Evolutionary conservation across 1,284 basidiomycete genomes (phyloP), one percentile per base, ranked within the genome.

Genomic region (Boletus sp.): DNA sequence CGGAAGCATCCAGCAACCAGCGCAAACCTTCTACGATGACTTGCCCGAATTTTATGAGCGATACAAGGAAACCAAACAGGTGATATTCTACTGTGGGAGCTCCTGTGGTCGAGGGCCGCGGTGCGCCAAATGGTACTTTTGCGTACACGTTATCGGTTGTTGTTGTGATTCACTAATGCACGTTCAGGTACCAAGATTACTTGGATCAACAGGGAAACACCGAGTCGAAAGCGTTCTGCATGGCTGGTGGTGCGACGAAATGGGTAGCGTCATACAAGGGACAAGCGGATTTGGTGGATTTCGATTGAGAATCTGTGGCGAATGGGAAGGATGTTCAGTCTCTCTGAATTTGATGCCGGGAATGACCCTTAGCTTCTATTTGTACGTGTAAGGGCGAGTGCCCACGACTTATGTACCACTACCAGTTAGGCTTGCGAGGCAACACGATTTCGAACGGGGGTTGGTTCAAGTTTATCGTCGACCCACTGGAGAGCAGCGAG

Each of bases 11-110:
- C n/a, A n/a, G n/a, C n/a, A 17, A 14, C 52, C 60, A 1, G 64
- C 66, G 7, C 62, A 67, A 38, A 56, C 51, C 1, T 66, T 66
- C 30, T 61, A 55, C n/a, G 52, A 57, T 22, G 51, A 56, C 23
- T 41, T 66, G 13, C 22, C 51, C 19, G 16, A 47, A 19, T 58
- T 69, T 40, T 49, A 54, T 16, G 46, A 57, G 10, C 46, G 47
- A 23, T 46, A 55, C 47, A 52, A 50, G 37, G 49, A 54, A 8
- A 60, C 47, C n/a, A n/a, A n/a, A n/a, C n/a, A n/a, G n/a, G n/a
- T 67, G 16, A 57, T 68, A 19, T 67, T 66, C 35, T 65, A 66
- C 34, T 68, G 64, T 37, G 49, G 51, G 20, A 65, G 54, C 44
- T 66, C 65, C 3, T 47, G 41, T 5, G 64, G 64, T 34, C 51